A percentile compares a stretch with the other conserved stretches of the same genome.
Conservation (phyloP, 768 basidiomycete genomes). For the Lentinula guzmanii region DNA sequence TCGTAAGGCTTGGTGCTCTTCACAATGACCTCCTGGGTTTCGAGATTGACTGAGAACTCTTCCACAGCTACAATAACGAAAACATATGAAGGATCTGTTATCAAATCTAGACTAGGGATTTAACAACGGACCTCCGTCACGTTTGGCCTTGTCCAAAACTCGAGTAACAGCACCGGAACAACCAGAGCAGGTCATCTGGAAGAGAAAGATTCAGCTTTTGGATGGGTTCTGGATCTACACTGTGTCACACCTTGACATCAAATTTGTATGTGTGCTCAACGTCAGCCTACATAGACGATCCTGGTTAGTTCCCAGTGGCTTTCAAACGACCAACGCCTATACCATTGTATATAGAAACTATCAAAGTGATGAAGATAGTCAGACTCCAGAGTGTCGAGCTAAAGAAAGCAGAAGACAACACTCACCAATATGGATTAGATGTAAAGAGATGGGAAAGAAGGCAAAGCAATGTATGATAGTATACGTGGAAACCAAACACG, state of each 20-base stretch:
- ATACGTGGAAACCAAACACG: background rate
- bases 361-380: background rate
- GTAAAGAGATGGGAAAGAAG: background rate
- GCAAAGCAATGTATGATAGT: background rate
- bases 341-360: background rate
- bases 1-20: slow-evolving; percentile 64
- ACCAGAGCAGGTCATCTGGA: slow-evolving; percentile 80
- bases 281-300: background rate
- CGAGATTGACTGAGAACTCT: slow-evolving; percentile 56
- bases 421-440: background rate
- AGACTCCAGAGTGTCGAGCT: background rate
- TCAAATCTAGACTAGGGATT: background rate
- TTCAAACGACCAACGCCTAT: background rate
- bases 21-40: slow-evolving; percentile 69
- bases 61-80: slow-evolving; percentile 40
- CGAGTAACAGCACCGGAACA: slow-evolving; percentile 81
- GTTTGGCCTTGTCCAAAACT: slow-evolving; percentile 65
- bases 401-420: background rate
- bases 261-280: slow-evolving; percentile 63
- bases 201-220: background rate
- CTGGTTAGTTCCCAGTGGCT: background rate
- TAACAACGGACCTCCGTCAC: slow-evolving; percentile 22
- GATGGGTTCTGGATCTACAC: background rate
- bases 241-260: slow-evolving; percentile 64
- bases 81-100: background rate